These are phyloP conservation scores for Orbilia oligospora DNA, from an alignment of 2,329 filamentous ascomycete genomes.

Conservation along the genomic window DNA sequence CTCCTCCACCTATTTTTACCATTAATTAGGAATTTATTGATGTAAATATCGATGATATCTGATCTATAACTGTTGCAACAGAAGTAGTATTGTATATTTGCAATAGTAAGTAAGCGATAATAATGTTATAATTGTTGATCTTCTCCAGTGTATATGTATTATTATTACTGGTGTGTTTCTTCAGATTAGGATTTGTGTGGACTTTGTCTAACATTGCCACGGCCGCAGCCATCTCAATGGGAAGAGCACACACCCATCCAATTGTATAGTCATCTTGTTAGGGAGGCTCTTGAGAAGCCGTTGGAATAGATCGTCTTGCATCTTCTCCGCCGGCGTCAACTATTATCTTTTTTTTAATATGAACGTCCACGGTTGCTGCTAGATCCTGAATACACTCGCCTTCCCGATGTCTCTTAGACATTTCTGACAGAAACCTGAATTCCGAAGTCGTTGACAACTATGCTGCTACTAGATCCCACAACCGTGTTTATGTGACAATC, in stretches of 20 bases:
- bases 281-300: too few relatives aligned
- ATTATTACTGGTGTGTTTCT: not conserved
- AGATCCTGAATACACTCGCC: too few relatives aligned
- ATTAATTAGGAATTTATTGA: conserved; percentile 63
- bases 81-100: conserved; percentile 63
- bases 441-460: too few relatives aligned
- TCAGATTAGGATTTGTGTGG: conserved; percentile 52
- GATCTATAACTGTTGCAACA: conserved; percentile 63
- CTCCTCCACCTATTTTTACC: conserved; percentile 63
- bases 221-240: conserved; percentile 65
- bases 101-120: conserved; percentile 64
- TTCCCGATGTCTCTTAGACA: too few relatives aligned
- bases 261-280: conserved; percentile 63
- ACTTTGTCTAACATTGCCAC: conserved; percentile 65
- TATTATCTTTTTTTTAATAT: too few relatives aligned
- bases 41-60: conserved; percentile 63
- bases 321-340: too few relatives aligned
- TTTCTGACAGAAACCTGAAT: too few relatives aligned
- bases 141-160: conserved; percentile 64
- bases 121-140: conserved; percentile 63
- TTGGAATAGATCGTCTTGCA: too few relatives aligned
- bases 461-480: too few relatives aligned
- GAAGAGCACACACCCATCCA: conserved; percentile 66
- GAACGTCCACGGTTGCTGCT: too few relatives aligned
- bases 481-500: too few relatives aligned